These are phyloP conservation scores for Sonneratia alba DNA, from an alignment of 345 rosid genomes.

Conservation along the genomic window DNA sequence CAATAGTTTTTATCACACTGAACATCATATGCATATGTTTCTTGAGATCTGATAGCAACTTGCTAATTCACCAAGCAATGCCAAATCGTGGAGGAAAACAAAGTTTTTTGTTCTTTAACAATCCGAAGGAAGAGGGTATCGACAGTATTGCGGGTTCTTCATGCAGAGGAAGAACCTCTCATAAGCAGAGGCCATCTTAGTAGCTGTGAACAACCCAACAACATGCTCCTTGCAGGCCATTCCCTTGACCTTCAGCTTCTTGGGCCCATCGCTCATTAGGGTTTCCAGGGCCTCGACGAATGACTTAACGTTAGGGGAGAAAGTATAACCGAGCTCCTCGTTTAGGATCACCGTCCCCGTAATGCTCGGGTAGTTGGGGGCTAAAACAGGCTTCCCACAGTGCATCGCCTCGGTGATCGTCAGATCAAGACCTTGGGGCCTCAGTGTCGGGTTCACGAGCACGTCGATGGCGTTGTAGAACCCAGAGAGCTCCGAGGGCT, in stretches of 20 bases:
- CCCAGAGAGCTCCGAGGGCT: conserved; percentile 37
- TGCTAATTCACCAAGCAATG: background rate
- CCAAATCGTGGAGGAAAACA: background rate
- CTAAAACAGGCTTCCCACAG: conserved; percentile 57
- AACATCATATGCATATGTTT: background rate
- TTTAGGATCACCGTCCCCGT: conserved; percentile 50
- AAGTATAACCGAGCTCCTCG: conserved; percentile 46
- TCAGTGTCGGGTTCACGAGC: conserved; percentile 62
- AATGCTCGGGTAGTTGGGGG: conserved; percentile 63
- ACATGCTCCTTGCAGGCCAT: conserved; percentile 34
- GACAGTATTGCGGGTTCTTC: conserved; percentile 48
- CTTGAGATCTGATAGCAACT: background rate
- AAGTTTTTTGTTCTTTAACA: conserved; percentile 8
- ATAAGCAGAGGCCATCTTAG: conserved; percentile 62
- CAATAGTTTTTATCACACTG: background rate
- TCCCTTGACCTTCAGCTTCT: conserved; percentile 41
- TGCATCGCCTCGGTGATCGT: conserved; percentile 70
- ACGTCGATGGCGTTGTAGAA: conserved; percentile 59
- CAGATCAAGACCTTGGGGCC: conserved; percentile 66
- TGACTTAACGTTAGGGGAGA: conserved; percentile 60
- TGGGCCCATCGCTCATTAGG: conserved; percentile 39
- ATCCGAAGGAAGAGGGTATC: conserved; percentile 52
- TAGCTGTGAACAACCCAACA: conserved; percentile 46
- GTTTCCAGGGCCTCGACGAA: conserved; percentile 42
- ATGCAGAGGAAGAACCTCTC: conserved; percentile 75